Evolutionary conservation across 2,329 filamentous ascomycete genomes (phyloP), one percentile per base, ranked within the genome.

Genomic region (Colletotrichum simmondsii): DNA sequence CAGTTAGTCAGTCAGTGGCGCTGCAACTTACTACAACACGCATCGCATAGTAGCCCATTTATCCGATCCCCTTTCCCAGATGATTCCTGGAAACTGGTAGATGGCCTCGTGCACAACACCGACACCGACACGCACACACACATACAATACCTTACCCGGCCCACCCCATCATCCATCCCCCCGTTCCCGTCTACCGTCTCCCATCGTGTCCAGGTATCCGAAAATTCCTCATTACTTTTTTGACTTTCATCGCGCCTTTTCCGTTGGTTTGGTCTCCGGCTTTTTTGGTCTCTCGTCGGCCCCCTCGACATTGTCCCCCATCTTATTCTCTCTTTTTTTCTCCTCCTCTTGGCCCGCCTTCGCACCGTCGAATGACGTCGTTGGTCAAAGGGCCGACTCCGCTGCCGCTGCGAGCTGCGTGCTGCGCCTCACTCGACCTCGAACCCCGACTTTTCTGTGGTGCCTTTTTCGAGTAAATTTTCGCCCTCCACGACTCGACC

Each of bases 371-470:
- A 37, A 70, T 72, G 70, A 72, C 70, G 70, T 72, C 70, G 70
- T 56, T 60, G 54, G 58, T 68, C 65, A 72, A 70, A 70, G 65
- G 60, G 14, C 60, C 70, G 70, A 65, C 70, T 72, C 70, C 70
- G 70, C 70, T 65, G 59, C 58, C 46, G 56, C 65, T 63, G 70
- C 65, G 30, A 54, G 49, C 61, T 64, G 60, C 60, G 52, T 72
- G 70, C 70, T 72, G 70, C 70, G 70, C 70, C 70, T 70, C 70
- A 72, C 68, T 72, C 66, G 60, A 61, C 30, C 63, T 35, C 52
- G 63, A 57, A 65, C 63, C 63, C 63, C 32, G 52, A 65, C 30
- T 65, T 65, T 65, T 65, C 52, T 65, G 63, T 65, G 37, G 56
- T 67, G 65, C 65, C 32, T 63, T 63, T 42, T 22, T 60, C 22